A percentile compares a stretch with the other conserved stretches of the same genome.
These are phyloP conservation scores for Falciphora oryzae DNA, from an alignment of 2,329 filamentous ascomycete species.

Conservation along the genomic window DNA sequence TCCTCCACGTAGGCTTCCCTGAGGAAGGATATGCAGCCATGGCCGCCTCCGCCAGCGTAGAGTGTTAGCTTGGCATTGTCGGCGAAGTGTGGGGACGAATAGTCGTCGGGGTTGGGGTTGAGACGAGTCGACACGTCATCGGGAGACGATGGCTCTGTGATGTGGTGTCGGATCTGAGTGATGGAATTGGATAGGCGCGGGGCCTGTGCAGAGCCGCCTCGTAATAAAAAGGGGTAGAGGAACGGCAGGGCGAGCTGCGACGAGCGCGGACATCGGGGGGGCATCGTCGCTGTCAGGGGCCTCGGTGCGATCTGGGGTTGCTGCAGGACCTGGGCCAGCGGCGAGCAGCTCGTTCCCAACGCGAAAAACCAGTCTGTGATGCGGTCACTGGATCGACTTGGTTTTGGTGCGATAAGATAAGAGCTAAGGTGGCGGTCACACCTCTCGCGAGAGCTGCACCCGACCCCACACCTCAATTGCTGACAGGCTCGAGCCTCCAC, in stretches of 20 bases:
- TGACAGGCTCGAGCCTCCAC: too few relatives aligned
- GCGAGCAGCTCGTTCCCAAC: too few relatives aligned
- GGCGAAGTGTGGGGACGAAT: constrained; percentile 74
- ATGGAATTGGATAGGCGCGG: neutral
- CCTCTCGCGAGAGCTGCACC: neutral
- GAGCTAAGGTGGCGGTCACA: neutral
- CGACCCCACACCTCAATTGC: neutral
- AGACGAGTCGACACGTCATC: constrained; percentile 48
- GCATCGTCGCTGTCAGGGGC: constrained; percentile 26
- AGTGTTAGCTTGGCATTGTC: constrained; percentile 78
- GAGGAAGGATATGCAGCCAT: constrained; percentile 91
- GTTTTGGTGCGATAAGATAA: constrained; percentile 3
- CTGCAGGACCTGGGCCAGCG: too few relatives aligned
- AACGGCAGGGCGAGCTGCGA: constrained; percentile 38
- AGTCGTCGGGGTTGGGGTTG: constrained; percentile 79
- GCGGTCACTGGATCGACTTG: too few relatives aligned
- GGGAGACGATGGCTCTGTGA: constrained; percentile 18
- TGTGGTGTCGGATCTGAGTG: constrained; percentile 20
- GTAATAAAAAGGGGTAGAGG: constrained; percentile 43
- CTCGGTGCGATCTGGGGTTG: neutral
- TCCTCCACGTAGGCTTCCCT: constrained; percentile 85
- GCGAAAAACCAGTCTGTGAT: too few relatives aligned
- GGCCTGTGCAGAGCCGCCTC: neutral
- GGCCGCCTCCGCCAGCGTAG: constrained; percentile 74
- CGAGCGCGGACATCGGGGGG: constrained; percentile 32